Conservation (phyloP, 352 stramenopile genomes). For the Elongisporangium undulatum region DNA sequence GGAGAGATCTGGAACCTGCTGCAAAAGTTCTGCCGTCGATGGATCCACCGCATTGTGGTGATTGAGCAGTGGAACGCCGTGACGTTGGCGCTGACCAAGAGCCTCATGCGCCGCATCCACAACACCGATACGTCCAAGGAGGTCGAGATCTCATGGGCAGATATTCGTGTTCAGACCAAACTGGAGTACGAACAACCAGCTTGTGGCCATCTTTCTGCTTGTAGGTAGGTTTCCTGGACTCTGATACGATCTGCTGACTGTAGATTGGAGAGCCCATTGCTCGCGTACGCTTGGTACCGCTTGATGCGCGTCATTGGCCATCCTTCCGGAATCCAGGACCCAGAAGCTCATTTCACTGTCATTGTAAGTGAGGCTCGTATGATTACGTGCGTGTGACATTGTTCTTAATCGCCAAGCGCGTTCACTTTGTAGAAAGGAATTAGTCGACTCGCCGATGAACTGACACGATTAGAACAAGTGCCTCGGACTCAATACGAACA, state of each 20-base stretch:
- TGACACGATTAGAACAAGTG: slow-evolving; percentile 63
- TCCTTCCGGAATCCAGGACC: slow-evolving; percentile 72
- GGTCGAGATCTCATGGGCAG: slow-evolving; percentile 69
- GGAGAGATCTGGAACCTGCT: slow-evolving; percentile 75
- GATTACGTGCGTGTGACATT: background rate
- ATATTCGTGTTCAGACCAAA: slow-evolving; percentile 59
- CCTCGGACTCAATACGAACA: slow-evolving; percentile 72
- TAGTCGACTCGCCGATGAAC: slow-evolving; percentile 69
- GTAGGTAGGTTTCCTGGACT: too few species aligned
- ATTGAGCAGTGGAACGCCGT: slow-evolving; percentile 86
- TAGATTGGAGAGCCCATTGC: slow-evolving; percentile 57
- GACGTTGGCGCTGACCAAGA: slow-evolving; percentile 68
- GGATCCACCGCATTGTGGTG: slow-evolving; percentile 82
- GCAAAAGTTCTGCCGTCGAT: slow-evolving; percentile 84
- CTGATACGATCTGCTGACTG: background rate
- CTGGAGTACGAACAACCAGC: slow-evolving; percentile 37
- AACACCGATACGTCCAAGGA: slow-evolving; percentile 44
- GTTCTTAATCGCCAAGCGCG: background rate
- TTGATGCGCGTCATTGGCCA: slow-evolving; percentile 80
- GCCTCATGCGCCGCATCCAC: slow-evolving; percentile 69
- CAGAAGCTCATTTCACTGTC: slow-evolving; percentile 78
- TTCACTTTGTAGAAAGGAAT: slow-evolving; percentile 55
- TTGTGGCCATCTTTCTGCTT: background rate
- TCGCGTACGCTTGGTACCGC: slow-evolving; percentile 84
- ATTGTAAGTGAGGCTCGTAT: slow-evolving; percentile 32